Conservation (phyloP, 768 basidiomycete genomes). For the Gymnopilus junonius region DNA sequence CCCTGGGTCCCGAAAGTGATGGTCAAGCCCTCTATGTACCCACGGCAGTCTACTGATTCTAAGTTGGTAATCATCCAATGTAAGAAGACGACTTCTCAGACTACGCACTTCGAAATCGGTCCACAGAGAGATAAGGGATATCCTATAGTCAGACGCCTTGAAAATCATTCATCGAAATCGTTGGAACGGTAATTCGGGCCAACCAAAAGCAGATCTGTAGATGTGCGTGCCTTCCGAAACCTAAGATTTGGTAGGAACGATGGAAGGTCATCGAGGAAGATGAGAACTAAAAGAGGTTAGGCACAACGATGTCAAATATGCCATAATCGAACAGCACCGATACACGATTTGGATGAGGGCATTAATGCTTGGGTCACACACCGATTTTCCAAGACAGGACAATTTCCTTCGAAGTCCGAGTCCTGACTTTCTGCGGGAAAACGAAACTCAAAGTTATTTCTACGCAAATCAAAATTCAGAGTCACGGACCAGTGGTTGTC, state of each 20-base stretch:
- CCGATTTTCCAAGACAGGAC: constrained; percentile 13
- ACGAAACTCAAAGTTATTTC: constrained; percentile 16
- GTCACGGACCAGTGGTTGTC: neutral
- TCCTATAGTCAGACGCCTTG: constrained; percentile 39
- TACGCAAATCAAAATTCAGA: neutral
- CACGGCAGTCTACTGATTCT: constrained; percentile 43
- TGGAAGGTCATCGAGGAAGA: constrained; percentile 36
- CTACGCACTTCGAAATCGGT: constrained; percentile 35
- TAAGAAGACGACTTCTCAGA: constrained; percentile 28
- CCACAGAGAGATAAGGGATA: constrained; percentile 30
- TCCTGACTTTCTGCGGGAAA: constrained; percentile 15
- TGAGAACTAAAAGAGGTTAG: constrained; percentile 47
- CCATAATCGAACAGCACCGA: constrained; percentile 32
- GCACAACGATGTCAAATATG: constrained; percentile 37
- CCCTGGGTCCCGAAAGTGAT: constrained; percentile 45
- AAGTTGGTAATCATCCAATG: constrained; percentile 34
- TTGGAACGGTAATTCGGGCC: constrained; percentile 38
- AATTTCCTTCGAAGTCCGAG: constrained; percentile 16
- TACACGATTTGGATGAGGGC: constrained; percentile 22
- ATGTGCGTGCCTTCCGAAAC: constrained; percentile 45
- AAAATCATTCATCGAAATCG: constrained; percentile 41
- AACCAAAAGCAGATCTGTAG: constrained; percentile 41
- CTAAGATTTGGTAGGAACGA: constrained; percentile 39
- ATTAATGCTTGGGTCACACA: constrained; percentile 18
- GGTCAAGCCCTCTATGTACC: constrained; percentile 45